Conservation (phyloP, 345 rosid species). For the Pugionium cornutum region DNA sequence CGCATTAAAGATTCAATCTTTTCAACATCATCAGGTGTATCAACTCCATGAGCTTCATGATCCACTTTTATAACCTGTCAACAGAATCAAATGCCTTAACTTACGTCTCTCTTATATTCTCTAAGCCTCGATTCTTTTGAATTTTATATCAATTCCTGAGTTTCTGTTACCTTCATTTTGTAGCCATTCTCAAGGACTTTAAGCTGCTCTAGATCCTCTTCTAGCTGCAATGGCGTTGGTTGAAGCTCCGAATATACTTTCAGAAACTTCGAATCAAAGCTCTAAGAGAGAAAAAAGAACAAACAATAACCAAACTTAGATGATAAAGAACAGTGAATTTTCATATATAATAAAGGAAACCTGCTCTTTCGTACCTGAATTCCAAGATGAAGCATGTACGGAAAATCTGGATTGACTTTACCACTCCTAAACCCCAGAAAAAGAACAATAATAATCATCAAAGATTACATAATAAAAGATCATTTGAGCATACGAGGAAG, state of each 20-base stretch:
- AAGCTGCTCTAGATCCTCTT: conserved; percentile 97
- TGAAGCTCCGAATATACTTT: conserved; percentile 78
- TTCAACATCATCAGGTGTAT: conserved; percentile 52
- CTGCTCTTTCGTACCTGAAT: conserved; percentile 64
- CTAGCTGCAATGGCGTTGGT: conserved; percentile 86
- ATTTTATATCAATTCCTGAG: not conserved
- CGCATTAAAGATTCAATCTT: conserved; percentile 84
- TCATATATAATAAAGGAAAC: not conserved
- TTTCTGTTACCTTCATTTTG: conserved; percentile 76
- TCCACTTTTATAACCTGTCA: conserved; percentile 88
- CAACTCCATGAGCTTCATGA: conserved; percentile 11
- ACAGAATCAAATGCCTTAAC: not conserved
- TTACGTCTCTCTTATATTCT: not conserved
- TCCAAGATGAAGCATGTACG: conserved; percentile 96
- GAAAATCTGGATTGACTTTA: conserved; percentile 72
- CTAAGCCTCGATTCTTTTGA: not conserved
- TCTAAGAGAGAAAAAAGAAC: conserved; percentile 45
- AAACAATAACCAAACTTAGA: not conserved
- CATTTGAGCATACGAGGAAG: too few species aligned
- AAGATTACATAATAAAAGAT: not conserved
- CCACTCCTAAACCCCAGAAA: conserved; percentile 62
- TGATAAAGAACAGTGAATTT: not conserved
- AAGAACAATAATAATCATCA: not conserved
- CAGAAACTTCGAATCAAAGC: conserved; percentile 86
- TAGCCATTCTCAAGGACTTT: conserved; percentile 97